Conservation (phyloP, 2,329 filamentous ascomycete species). For the Cyphellophora europaea region DNA sequence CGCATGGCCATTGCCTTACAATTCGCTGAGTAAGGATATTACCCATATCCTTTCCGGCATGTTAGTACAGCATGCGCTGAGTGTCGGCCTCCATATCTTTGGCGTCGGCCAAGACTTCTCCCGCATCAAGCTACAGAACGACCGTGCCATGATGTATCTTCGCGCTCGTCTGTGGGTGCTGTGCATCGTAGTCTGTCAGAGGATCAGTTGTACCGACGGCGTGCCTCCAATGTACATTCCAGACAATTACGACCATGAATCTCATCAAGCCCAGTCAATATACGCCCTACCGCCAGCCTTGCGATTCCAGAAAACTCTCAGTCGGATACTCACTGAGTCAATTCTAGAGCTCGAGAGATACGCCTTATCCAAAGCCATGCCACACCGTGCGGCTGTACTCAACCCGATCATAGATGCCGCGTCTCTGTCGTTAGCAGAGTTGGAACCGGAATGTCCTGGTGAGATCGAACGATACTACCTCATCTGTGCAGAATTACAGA, state of each 20-base stretch:
- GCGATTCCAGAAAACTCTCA: slow-evolving; percentile 7
- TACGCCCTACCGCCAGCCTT: slow-evolving; percentile 1
- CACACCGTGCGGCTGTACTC: not conserved
- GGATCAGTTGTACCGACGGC: slow-evolving; percentile 8
- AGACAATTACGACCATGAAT: slow-evolving; percentile 9
- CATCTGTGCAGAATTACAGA: slow-evolving; percentile 2
- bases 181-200: slow-evolving; percentile 9
- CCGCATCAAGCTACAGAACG: slow-evolving; percentile 4
- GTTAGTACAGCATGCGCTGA: slow-evolving; percentile 8
- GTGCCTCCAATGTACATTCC: slow-evolving; percentile 6
- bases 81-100: slow-evolving; percentile 9
- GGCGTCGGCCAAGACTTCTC: slow-evolving; percentile 10
- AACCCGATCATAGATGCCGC: not conserved
- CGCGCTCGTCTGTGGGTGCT: slow-evolving; percentile 8
- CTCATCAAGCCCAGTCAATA: slow-evolving; percentile 6
- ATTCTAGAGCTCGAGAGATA: slow-evolving; percentile 7
- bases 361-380: slow-evolving; percentile 4
- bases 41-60: slow-evolving; percentile 7
- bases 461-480: not conserved
- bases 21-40: slow-evolving; percentile 8
- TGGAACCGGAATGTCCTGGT: not conserved
- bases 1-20: slow-evolving; percentile 10
- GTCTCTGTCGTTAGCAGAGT: not conserved
- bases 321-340: slow-evolving; percentile 6
- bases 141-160: slow-evolving; percentile 4